These are phyloP conservation scores for Triticum timopheevii DNA, from an alignment of 176 grass and related monocot species.

Conservation along the genomic window DNA sequence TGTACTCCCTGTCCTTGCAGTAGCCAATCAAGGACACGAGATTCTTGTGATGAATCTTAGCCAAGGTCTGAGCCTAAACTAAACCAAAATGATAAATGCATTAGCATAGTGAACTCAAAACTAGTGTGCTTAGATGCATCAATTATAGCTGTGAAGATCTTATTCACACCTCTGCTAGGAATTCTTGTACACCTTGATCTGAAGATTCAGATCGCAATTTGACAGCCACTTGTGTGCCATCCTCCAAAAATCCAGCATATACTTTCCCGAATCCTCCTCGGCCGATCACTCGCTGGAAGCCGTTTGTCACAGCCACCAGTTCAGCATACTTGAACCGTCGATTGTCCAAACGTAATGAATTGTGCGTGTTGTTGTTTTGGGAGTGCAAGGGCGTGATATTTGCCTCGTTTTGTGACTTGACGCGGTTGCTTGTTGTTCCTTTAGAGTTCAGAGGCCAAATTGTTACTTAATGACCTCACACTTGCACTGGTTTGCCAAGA, in stretches of 20 bases:
- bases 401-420: neutral
- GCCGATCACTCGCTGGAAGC: neutral
- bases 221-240: slow-evolving; percentile 2
- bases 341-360: neutral
- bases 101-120: neutral
- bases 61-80: neutral
- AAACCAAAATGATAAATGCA: neutral
- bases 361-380: neutral
- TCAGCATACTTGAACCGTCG: neutral
- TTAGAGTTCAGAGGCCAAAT: neutral
- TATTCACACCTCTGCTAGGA: neutral
- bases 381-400: neutral
- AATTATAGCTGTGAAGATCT: neutral
- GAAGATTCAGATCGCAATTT: neutral
- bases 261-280: neutral
- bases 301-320: neutral
- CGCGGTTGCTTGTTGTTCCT: neutral
- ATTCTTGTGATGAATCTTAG: neutral
- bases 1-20: neutral
- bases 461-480: neutral
- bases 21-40: neutral
- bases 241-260: neutral
- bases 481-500: neutral
- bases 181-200: neutral
- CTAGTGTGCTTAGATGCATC: neutral